A percentile compares a stretch with the other conserved stretches of the same genome.
These are phyloP conservation scores for Naganishia onofrii DNA, from an alignment of 768 basidiomycete species.

Conservation along the genomic window DNA sequence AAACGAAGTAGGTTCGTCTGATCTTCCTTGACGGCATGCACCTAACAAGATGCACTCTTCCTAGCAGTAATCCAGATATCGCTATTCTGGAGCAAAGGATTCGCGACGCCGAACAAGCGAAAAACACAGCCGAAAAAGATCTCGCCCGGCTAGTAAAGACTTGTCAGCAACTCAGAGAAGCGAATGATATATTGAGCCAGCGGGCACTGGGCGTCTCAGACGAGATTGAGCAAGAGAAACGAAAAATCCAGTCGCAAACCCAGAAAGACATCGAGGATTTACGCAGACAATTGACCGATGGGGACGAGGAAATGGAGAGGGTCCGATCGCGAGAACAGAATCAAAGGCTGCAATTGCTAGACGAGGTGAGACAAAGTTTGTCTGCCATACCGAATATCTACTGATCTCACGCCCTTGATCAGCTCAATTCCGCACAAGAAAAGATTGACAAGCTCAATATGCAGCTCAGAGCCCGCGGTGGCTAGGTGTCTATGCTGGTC, in stretches of 20 bases:
- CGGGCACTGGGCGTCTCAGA: slow-evolving; percentile 68
- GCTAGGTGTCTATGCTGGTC: not conserved
- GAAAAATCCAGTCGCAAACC: slow-evolving; percentile 57
- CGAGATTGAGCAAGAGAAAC: slow-evolving; percentile 58
- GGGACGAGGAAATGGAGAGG: slow-evolving; percentile 60
- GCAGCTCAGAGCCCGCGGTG: slow-evolving; percentile 15
- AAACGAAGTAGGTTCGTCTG: not conserved
- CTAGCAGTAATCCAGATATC: not conserved
- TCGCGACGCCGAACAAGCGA: not conserved
- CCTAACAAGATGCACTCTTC: not conserved
- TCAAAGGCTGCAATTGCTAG: slow-evolving; percentile 77
- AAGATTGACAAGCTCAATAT: slow-evolving; percentile 16
- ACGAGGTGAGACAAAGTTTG: slow-evolving; percentile 68
- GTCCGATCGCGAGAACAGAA: slow-evolving; percentile 60
- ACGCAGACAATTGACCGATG: slow-evolving; percentile 64
- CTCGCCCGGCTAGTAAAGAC: slow-evolving; percentile 69
- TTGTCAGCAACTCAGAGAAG: slow-evolving; percentile 69
- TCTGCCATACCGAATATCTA: slow-evolving; percentile 6
- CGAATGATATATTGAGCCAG: slow-evolving; percentile 73
- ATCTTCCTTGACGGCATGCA: not conserved
- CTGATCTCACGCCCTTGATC: not conserved
- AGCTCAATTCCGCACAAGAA: slow-evolving; percentile 23
- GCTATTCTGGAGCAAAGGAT: not conserved
- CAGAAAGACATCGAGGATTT: slow-evolving; percentile 59
- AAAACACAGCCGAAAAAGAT: slow-evolving; percentile 66